phyloP scores from a whole-genome alignment of 1,139 yeast species.

The Yamadazyma jaroonii region DNA sequence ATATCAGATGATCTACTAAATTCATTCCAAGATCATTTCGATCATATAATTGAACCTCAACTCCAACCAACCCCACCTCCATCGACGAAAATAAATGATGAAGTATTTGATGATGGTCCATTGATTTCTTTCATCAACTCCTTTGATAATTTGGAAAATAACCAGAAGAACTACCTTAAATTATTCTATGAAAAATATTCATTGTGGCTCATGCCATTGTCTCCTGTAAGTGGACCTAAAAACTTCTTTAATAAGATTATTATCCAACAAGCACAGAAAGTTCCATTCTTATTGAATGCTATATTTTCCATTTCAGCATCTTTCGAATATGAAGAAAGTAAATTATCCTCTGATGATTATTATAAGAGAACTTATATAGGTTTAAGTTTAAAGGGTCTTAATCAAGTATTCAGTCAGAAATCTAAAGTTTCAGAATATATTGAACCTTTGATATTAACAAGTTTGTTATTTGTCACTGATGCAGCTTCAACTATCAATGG shows the following conservation, averaged over 20 bases:
- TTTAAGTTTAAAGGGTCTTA: conserved; percentile 14
- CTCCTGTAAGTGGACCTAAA: conserved; percentile 14
- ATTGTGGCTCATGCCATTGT: conserved; percentile 17
- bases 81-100: conserved; percentile 6
- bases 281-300: conserved; percentile 16
- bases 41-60: background rate
- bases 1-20: conserved; percentile 6
- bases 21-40: conserved; percentile 2
- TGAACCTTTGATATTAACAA: conserved; percentile 17
- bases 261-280: conserved; percentile 13
- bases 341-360: conserved; percentile 11
- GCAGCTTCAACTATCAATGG: conserved; percentile 15
- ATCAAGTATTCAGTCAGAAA: conserved; percentile 11
- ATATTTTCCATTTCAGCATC: conserved; percentile 16
- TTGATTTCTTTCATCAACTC: conserved; percentile 11
- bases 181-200: conserved; percentile 17
- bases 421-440: conserved; percentile 11
- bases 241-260: conserved; percentile 15
- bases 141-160: conserved; percentile 12
- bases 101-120: conserved; percentile 11
- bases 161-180: conserved; percentile 16
- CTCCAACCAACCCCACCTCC: conserved; percentile 6
- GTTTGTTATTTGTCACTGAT: conserved; percentile 17
- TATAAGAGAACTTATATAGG: conserved; percentile 11
- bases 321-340: conserved; percentile 12